phyloP scores from a whole-genome alignment of 345 rosid genomes.

The Melaleuca quinquenervia region DNA sequence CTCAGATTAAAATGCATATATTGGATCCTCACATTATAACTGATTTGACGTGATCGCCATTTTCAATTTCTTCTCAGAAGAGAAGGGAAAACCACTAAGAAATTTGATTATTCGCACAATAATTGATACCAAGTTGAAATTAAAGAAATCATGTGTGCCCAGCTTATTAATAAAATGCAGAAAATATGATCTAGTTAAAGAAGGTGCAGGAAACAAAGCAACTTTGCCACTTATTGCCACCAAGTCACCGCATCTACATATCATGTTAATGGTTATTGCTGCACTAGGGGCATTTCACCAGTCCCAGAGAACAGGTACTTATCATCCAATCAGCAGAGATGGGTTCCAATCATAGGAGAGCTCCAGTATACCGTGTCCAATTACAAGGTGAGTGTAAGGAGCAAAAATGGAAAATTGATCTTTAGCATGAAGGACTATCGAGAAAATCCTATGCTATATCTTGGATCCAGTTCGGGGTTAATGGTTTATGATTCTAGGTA shows the following conservation, averaged over 20 bases:
- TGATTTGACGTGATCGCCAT: background rate
- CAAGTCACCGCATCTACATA: background rate
- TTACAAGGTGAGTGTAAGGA: background rate
- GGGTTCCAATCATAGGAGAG: background rate
- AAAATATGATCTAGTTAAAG: background rate
- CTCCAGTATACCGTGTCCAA: background rate
- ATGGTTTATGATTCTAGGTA: background rate
- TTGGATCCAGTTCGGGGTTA: background rate
- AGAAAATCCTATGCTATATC: background rate
- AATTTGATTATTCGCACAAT: background rate
- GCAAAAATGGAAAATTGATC: background rate
- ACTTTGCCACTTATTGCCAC: background rate
- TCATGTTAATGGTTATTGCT: background rate
- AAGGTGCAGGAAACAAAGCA: background rate
- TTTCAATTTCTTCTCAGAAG: background rate
- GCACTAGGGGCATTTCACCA: background rate
- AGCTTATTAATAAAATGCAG: background rate
- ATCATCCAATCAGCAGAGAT: background rate
- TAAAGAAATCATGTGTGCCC: background rate
- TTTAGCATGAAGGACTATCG: background rate
- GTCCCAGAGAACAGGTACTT: background rate
- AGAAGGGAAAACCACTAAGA: background rate
- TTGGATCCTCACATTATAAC: background rate
- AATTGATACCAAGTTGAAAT: background rate
- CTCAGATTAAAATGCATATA: background rate